Base-by-base conservation (phyloP, 768 basidiomycete species). In the Mycena indigotica region DNA sequence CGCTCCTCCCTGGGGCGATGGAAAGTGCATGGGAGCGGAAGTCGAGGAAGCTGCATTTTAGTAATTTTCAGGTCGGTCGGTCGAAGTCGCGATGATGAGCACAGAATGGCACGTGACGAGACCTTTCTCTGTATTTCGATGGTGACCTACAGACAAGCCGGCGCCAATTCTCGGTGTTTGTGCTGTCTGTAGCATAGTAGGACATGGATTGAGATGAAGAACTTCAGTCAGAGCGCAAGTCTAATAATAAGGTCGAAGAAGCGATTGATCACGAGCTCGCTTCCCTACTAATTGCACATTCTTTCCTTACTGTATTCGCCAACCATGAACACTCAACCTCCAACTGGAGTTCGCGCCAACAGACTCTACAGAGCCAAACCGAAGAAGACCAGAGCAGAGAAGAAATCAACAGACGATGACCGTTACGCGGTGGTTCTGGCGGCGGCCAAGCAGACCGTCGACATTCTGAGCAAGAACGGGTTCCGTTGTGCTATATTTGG, bases 1-100 rank as follows among this genome's bases (percentile, higher is more conserved):
- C 0, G 88, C 91, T 5, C 92, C 92, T 10, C 73, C 70, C 13
- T 73, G 71, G 1, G 84, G 79, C 3, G 64, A 57, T 17, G 81
- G 75, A 53, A 75, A 84, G 10, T 24, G 24, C 46, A 48, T 48
- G 46, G 4, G 21, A 45, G 38, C 28, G 28, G 25, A 28, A 48
- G 46, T 10, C 6, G 52, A 53, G 28, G 28, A 29, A 4, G 46
- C 46, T 56, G 29, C 13, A 25, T 50, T 29, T 12, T 50, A 16
- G 12, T 13, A 10, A 23, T n/a, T 25, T n/a, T n/a, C n/a, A n/a
- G n/a, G n/a, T n/a, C n/a, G n/a, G n/a, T n/a, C n/a, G 21, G 46
- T 48, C 46, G 46, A 48, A 48, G 46, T 48, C 46, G 46, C 21
- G 46, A 24, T 48, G 46, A 48, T 48, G 46, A 48, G 46, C 23